Evolutionary conservation across 1,284 basidiomycete species (phyloP), one percentile per base, ranked within the genome.

Genomic region (Phellopilus nigrolimitatus): DNA sequence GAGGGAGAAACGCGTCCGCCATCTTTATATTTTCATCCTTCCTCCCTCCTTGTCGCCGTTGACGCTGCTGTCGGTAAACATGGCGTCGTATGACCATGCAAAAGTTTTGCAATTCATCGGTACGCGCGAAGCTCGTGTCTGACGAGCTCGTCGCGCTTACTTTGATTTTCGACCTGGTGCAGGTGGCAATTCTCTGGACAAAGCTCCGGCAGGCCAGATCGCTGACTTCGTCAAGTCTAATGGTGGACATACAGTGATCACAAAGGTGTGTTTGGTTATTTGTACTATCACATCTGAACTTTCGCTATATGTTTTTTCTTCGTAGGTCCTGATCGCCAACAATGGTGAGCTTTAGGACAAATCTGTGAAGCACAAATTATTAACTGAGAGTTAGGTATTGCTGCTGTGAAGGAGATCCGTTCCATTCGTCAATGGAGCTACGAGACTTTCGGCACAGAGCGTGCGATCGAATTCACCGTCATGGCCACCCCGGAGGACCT

Each of bases 401-500:
- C 95, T 46, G 97, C 95, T 53, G 97, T 99, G 48, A 99, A 99
- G 71, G 95, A 99, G 71, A 99, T 99, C 64, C 86, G 97, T 51
- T 99, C 97, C 44, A 90, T 99, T 62, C 83, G 97, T 58, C 95
- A 98, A 83, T 99, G 97, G 97, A 94, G 92, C 61, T 99, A 99
- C 74, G 97, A 99, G 73, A 97, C 95, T 0, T 99, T 99, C 69
- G 97, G 97, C 56, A 84, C 85, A 50, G 97, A 99, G 67, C 88
- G 92, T 59, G 91, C 90, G 51, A 82, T 99, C 71, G 94, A 99
- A 68, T 99, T 99, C 75, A 95, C 93, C 40, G 97, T 98, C 57
- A 99, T 99, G 97, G 95, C 97, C 45, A 99, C 97, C 3, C 97
- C 97, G 25, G 97, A 99, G 68, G 97, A 99, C 74, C 75, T 98